Base-by-base conservation (phyloP, 805 yeast genomes). In the Helenozyma baotianmanensis region DNA sequence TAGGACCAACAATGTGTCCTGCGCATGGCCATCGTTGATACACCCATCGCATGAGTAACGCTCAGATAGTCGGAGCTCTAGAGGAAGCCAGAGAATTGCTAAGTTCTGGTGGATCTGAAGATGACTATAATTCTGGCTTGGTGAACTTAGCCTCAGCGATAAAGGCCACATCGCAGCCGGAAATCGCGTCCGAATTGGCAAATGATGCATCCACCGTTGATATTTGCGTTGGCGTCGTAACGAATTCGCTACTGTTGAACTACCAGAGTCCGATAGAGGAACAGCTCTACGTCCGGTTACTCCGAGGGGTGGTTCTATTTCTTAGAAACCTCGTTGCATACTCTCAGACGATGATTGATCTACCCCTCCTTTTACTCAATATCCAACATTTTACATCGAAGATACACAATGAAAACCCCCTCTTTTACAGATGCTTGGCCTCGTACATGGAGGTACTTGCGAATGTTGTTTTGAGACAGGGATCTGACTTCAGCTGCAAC, bases 241-340 rank as follows among this genome's bases (percentile, higher is more conserved):
- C 36, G 10, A 30, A 27, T 4, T 30, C 48, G 14, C 35, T 38
- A 9, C 39, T 36, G 36, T 12, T 36, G 14, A 34, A 31, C 4
- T 16, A 29, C 4, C 6, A 23, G 9, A 12, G 17, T 7, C 21
- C 13, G 6, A 32, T 31, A 11, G 32, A 43, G 3, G 17, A 21
- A 6, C 25, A 28, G 2, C 23, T 36, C 6, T 44, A 48, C 17
- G 17, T 56, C 6, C 54, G 81, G 26, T 40, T 67, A 3, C 34
- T 69, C 3, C 56, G 80, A 44, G 82, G 78, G 2, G 42, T 66
- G 1, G 35, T 74, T 1, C 40, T 78, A n/a, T 35, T 76, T n/a
- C 53, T 66, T 18, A 54, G 82, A 38, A 76, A 75, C 43, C 41
- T 74, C 15, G 60, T 68, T 1, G 62, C 60, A 4, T 40, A 41